Evolutionary conservation across 495 filamentous ascomycete species (phyloP).

Genomic region (Penicillium nucicola): DNA sequence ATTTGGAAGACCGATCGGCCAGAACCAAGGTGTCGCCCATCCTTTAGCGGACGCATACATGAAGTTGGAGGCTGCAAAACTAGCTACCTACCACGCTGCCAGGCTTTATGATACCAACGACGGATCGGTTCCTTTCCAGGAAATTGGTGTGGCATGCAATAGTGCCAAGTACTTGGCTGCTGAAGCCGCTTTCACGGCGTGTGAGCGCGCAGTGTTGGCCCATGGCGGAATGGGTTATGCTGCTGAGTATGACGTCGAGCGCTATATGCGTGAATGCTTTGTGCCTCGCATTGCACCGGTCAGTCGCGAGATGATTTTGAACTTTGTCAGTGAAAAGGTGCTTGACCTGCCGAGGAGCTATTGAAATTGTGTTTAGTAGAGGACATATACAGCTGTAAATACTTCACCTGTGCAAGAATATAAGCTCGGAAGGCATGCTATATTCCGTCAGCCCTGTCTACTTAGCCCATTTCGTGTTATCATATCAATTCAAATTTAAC

Average conservation of each 20-base stretch:
- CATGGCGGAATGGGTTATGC: slow-evolving; percentile 80
- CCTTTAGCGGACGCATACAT: slow-evolving; percentile 73
- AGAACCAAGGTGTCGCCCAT: slow-evolving; percentile 74
- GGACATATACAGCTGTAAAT: not conserved
- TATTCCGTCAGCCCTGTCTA: too few species aligned
- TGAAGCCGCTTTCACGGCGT: slow-evolving; percentile 73
- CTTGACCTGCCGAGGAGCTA: slow-evolving; percentile 54
- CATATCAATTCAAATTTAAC: too few species aligned
- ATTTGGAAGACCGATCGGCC: slow-evolving; percentile 68
- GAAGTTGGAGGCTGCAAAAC: slow-evolving; percentile 75
- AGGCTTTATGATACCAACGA: slow-evolving; percentile 66
- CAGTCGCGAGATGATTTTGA: slow-evolving; percentile 77
- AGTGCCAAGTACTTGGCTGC: slow-evolving; percentile 77
- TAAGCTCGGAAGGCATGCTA: too few species aligned
- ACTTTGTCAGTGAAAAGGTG: slow-evolving; percentile 73
- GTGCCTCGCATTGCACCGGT: slow-evolving; percentile 75
- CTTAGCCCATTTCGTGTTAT: too few species aligned
- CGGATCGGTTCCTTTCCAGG: slow-evolving; percentile 52
- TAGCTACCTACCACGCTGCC: slow-evolving; percentile 75
- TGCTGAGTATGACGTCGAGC: slow-evolving; percentile 74
- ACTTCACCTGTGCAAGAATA: not conserved
- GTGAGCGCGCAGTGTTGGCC: slow-evolving; percentile 64
- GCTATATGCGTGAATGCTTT: slow-evolving; percentile 70
- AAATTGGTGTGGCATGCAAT: slow-evolving; percentile 71
- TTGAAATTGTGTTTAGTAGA: slow-evolving; percentile 11